Base-by-base conservation (phyloP, 345 rosid species). In the Limnanthes douglasii region DNA sequence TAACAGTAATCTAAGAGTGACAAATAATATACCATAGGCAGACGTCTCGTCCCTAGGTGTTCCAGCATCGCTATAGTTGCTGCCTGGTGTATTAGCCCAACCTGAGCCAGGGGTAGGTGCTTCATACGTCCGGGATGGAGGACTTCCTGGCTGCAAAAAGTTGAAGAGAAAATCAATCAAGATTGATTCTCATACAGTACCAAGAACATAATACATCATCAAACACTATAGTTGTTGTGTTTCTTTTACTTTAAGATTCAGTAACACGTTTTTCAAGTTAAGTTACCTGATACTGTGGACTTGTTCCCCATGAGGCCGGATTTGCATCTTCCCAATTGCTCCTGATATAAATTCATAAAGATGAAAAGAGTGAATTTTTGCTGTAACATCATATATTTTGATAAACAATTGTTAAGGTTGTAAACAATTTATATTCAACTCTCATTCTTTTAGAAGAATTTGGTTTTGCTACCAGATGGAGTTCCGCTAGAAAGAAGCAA, bases 271-370 rank as follows among this genome's bases (percentile, higher is more conserved):
- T n/a, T n/a, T n/a, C n/a, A n/a, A n/a, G n/a, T n/a, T n/a, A n/a
- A n/a, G n/a, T n/a, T 21, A 86, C 97, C 79, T 69, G 97, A 62
- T 88, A 83, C 34, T 70, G 78, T 9, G 95, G 86, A 64, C 86
- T 77, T 11, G 75, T 60, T 50, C 81, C 92, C 97, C 94, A 86
- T 19, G 97, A 70, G 15, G 37, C 95, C 12, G 93, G 97, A 50
- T 88, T 88, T 15, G 76, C 90, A n/a, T 79, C 97, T 64, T 88
- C 97, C 84, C 94, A 79, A 38, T 73, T 78, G 56, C 80, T 92
- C 75, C 94, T 88, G 36, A 31, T 49, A 52, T 46, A 27, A 36
- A n/a, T n/a, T n/a, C n/a, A n/a, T n/a, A n/a, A n/a, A n/a, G n/a
- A n/a, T n/a, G n/a, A n/a, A n/a, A n/a, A n/a, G n/a, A n/a, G n/a